Evolutionary conservation across 1,284 basidiomycete species (phyloP).

Genomic region (Apiotrichum montevideense): DNA sequence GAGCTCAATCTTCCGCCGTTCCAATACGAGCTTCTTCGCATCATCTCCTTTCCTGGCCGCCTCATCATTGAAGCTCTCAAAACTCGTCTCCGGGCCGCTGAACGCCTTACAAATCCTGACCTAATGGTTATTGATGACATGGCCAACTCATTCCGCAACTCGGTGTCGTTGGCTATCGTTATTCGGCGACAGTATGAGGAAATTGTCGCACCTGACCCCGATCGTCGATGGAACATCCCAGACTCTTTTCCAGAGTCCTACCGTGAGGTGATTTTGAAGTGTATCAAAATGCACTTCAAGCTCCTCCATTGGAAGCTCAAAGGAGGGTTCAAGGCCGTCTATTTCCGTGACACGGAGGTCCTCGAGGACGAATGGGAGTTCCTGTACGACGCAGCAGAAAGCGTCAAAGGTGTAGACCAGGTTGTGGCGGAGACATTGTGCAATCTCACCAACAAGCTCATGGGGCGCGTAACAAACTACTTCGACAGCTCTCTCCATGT

Average conservation of each 20-base stretch:
- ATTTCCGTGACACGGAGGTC: conserved; percentile 97
- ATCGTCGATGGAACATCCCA: conserved; percentile 81
- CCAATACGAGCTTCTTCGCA: conserved; percentile 81
- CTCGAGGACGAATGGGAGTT: conserved; percentile 95
- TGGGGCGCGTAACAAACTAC: conserved; percentile 83
- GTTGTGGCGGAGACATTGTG: conserved; percentile 92
- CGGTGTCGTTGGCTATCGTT: conserved; percentile 85
- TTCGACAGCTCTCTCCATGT: conserved; percentile 90
- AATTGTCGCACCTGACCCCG: conserved; percentile 77
- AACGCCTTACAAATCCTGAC: conserved; percentile 77
- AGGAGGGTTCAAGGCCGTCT: conserved; percentile 81
- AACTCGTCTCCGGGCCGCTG: conserved; percentile 82
- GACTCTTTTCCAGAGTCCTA: conserved; percentile 83
- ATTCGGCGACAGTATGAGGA: conserved; percentile 91
- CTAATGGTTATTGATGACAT: conserved; percentile 92
- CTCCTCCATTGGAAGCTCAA: conserved; percentile 94
- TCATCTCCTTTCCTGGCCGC: conserved; percentile 91
- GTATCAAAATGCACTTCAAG: conserved; percentile 85
- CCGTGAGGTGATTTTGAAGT: conserved; percentile 80
- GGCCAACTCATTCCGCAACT: conserved; percentile 86
- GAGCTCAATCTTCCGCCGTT: conserved; percentile 86
- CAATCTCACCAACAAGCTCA: conserved; percentile 79
- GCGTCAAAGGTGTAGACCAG: conserved; percentile 79
- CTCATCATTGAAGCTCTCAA: conserved; percentile 87
- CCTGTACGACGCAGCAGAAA: conserved; percentile 86